Percentiles rank a stretch among this genome's conserved stretches.
These are phyloP conservation scores for Cyanidium caldarium DNA, from an alignment of 23 red algal species.

Conservation along the genomic window DNA sequence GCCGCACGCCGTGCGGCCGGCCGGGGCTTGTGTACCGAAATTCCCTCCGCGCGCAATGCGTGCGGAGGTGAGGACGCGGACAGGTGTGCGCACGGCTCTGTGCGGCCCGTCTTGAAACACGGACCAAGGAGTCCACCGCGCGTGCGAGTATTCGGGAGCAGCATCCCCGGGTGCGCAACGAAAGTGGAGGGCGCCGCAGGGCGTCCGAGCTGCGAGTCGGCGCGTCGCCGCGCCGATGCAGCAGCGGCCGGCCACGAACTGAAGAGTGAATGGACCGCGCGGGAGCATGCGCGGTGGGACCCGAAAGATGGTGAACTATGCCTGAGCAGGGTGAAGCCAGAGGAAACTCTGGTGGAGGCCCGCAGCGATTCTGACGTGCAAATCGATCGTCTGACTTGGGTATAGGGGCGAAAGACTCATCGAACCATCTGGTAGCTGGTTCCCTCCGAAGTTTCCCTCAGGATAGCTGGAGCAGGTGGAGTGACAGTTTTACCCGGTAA, in stretches of 20 bases:
- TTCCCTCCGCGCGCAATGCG: no score
- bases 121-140: conserved; percentile 92
- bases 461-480: conserved; percentile 52
- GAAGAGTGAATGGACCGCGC: not conserved
- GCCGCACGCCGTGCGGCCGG: not conserved
- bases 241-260: conserved; percentile 10
- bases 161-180: conserved; percentile 6
- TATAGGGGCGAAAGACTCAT: conserved; percentile 94
- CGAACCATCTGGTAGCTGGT: conserved; percentile 87
- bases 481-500: conserved; percentile 46
- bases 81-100: not conserved
- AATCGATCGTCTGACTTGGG: conserved; percentile 87
- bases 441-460: conserved; percentile 78
- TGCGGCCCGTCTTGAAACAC: conserved; percentile 88
- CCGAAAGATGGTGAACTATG: conserved; percentile 77
- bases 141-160: conserved; percentile 54
- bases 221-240: not conserved
- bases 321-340: conserved; percentile 75
- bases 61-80: not conserved
- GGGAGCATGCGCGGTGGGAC: conserved; percentile 38
- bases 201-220: not conserved
- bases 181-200: conserved; percentile 6
- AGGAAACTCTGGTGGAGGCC: conserved; percentile 49
- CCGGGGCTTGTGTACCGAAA: no score
- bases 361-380: conserved; percentile 85